These are phyloP conservation scores for Avicennia marina DNA, from an alignment of 257 asterid species.

Conservation along the genomic window DNA sequence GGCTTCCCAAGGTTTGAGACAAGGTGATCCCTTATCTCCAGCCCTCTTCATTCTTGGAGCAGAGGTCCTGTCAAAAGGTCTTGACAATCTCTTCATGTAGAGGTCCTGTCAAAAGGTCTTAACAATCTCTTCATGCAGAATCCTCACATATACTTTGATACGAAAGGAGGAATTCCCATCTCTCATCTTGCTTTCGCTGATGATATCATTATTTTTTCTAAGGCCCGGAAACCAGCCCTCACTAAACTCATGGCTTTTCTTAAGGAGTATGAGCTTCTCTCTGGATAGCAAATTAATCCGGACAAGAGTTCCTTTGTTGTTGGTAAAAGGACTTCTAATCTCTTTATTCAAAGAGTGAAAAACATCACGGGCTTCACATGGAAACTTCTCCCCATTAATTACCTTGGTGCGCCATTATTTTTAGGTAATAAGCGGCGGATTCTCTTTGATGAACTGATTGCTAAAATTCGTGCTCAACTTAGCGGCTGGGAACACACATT, in stretches of 20 bases:
- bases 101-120: no score
- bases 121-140: no score
- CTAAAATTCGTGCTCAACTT: no score
- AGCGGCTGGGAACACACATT: neutral
- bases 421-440: neutral
- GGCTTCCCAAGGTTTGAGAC: neutral
- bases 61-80: neutral
- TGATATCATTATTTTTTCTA: no score
- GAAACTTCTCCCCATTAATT: neutral
- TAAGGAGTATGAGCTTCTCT: no score
- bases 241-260: neutral
- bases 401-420: neutral
- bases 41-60: neutral
- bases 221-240: neutral
- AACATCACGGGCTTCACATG: no score
- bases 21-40: neutral
- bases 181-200: neutral
- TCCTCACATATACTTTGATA: neutral
- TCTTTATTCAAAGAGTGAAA: no score
- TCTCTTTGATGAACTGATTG: no score
- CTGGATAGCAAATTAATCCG: neutral
- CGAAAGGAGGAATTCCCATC: neutral
- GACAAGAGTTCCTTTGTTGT: neutral
- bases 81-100: no score
- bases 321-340: neutral